A percentile compares a stretch with the other conserved stretches of the same genome.
These are phyloP conservation scores for Ganoderma lucidum DNA, from an alignment of 1,284 basidiomycete species.

Conservation along the genomic window DNA sequence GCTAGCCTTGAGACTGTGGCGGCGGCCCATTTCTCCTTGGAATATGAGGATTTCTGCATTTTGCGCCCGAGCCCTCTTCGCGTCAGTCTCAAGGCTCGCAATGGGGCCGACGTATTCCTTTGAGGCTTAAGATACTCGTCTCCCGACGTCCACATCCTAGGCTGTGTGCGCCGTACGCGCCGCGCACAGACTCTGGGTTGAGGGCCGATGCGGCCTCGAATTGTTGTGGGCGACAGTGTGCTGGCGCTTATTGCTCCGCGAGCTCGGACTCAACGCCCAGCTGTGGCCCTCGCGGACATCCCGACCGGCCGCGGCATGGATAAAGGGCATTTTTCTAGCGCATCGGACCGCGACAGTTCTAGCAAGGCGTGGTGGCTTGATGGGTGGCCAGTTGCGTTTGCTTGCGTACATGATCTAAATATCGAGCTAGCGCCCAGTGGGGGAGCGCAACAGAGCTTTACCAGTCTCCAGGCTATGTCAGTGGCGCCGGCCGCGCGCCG, in stretches of 20 bases:
- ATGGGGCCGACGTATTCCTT: background rate
- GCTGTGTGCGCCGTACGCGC: background rate
- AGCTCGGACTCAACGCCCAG: background rate
- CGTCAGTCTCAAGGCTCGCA: background rate
- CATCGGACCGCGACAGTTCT: background rate
- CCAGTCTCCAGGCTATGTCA: background rate
- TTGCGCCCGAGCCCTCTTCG: background rate
- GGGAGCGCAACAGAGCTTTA: background rate
- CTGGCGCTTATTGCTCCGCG: background rate
- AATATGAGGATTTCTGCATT: background rate
- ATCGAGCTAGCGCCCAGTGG: background rate
- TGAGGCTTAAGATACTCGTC: background rate
- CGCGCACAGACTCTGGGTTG: background rate
- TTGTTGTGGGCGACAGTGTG: conserved; percentile 18
- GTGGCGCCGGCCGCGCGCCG: background rate
- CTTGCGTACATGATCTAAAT: background rate
- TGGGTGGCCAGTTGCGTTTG: conserved; percentile 3
- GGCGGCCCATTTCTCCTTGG: background rate
- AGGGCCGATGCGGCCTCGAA: background rate
- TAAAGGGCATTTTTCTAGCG: background rate
- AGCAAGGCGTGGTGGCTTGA: conserved; percentile 3
- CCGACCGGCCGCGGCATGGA: conserved; percentile 6
- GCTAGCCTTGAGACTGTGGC: background rate
- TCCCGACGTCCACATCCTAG: background rate
- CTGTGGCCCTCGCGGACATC: background rate